A percentile compares a stretch with the other conserved stretches of the same genome.
Evolutionary conservation across 495 filamentous ascomycete species (phyloP).

Genomic region (Pyrenula aspistea): DNA sequence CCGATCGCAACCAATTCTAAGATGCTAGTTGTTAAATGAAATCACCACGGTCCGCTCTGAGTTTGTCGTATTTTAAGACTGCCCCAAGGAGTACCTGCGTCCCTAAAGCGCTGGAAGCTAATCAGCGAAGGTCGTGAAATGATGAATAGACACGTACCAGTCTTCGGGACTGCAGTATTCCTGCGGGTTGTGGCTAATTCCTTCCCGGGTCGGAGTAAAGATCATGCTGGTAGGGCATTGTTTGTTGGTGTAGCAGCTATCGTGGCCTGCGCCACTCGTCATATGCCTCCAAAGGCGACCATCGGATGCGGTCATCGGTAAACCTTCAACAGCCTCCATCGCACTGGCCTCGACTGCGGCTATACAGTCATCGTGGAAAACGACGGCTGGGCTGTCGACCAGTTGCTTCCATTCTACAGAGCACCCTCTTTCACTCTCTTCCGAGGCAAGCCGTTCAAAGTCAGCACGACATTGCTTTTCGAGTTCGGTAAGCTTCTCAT

Average conservation of each 20-base stretch:
- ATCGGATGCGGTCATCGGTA: conserved; percentile 25
- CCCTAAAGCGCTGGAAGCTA: conserved; percentile 17
- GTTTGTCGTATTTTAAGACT: conserved; percentile 22
- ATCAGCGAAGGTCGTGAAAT: background rate
- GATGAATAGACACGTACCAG: conserved; percentile 16
- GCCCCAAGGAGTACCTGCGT: conserved; percentile 23
- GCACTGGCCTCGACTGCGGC: conserved; percentile 51
- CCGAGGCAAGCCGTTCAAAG: conserved; percentile 37
- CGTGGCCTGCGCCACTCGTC: conserved; percentile 50
- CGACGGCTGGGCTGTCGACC: conserved; percentile 50
- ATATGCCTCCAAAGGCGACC: conserved; percentile 32
- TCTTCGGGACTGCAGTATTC: conserved; percentile 50
- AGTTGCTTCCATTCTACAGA: conserved; percentile 47
- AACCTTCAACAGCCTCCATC: conserved; percentile 33
- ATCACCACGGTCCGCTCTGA: background rate
- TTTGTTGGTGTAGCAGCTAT: conserved; percentile 50
- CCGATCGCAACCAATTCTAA: too few relatives aligned
- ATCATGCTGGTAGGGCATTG: conserved; percentile 53
- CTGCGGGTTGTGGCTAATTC: conserved; percentile 51
- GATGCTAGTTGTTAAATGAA: too few relatives aligned
- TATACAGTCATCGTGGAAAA: conserved; percentile 63
- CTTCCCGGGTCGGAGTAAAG: conserved; percentile 54
- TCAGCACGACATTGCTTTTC: conserved; percentile 29
- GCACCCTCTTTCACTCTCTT: conserved; percentile 38
- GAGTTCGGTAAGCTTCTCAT: conserved; percentile 42